phyloP scores from a whole-genome alignment of 257 asterid genomes.

The Solanum verrucosum region DNA sequence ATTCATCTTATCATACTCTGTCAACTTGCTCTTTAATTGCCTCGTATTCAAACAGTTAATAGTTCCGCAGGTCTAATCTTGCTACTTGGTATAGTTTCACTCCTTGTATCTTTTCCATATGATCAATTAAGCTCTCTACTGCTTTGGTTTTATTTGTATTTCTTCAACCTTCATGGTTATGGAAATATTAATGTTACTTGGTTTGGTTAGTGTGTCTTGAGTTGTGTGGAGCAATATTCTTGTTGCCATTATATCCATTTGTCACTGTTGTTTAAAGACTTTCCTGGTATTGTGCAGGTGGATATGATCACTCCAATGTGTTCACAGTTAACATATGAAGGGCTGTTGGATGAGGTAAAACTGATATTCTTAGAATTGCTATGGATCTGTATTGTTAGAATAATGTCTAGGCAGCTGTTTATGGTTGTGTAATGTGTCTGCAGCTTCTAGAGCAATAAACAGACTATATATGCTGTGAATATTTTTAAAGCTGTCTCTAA shows the following conservation, averaged over 20 bases:
- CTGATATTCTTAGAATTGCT: not conserved
- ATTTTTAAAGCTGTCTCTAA: conserved; percentile 36
- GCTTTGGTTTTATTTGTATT: not conserved
- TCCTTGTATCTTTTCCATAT: not conserved
- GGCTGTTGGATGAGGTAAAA: conserved; percentile 89
- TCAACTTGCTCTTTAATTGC: not conserved
- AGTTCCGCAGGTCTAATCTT: not conserved
- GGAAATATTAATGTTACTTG: not conserved
- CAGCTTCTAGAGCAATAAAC: not conserved
- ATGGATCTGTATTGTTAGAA: not conserved
- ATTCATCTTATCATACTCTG: not conserved
- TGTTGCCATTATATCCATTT: not conserved
- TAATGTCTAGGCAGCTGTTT: not conserved
- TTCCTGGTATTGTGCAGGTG: conserved; percentile 47
- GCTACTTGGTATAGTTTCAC: not conserved
- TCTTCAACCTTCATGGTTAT: not conserved
- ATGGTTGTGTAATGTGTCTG: not conserved
- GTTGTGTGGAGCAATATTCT: not conserved
- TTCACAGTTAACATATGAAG: conserved; percentile 86
- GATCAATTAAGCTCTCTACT: not conserved
- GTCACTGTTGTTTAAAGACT: conserved; percentile 4
- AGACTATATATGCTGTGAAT: conserved; percentile 1
- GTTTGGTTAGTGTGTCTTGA: not conserved
- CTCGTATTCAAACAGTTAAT: not conserved
- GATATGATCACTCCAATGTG: conserved; percentile 99